Evolutionary conservation across 768 basidiomycete species (phyloP).

Genomic region (Amanita pseudoporphyria): DNA sequence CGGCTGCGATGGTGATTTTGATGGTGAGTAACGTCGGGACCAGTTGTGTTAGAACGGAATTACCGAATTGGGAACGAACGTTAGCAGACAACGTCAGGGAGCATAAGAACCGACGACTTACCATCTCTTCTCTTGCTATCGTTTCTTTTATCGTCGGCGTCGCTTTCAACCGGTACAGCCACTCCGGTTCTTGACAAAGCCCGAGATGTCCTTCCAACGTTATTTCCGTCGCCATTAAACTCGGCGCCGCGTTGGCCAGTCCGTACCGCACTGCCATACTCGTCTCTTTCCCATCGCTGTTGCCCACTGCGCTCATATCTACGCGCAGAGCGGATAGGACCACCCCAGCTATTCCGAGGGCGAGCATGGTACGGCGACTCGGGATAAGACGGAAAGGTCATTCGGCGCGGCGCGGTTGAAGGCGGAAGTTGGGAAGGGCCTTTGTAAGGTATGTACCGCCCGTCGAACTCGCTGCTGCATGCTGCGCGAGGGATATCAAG

Average conservation of each 20-base stretch:
- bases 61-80: neutral
- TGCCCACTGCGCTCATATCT: neutral
- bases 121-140: neutral
- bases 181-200: too few species aligned
- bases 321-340: constrained; percentile 12
- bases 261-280: neutral
- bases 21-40: neutral
- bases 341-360: constrained; percentile 31
- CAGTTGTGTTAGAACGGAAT: neutral
- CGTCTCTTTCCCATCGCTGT: constrained; percentile 19
- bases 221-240: neutral
- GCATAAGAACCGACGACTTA: neutral
- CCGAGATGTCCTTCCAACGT: too few species aligned
- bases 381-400: neutral
- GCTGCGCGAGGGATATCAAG: neutral
- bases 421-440: constrained; percentile 39
- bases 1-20: too few species aligned
- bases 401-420: neutral
- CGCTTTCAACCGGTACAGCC: too few species aligned
- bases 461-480: constrained; percentile 18
- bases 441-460: constrained; percentile 60
- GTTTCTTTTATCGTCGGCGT: neutral
- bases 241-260: neutral
- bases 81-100: neutral
- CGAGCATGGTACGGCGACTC: constrained; percentile 17